Evolutionary conservation across 306 rosid species (phyloP).

Genomic region (Clitoria ternatea): DNA sequence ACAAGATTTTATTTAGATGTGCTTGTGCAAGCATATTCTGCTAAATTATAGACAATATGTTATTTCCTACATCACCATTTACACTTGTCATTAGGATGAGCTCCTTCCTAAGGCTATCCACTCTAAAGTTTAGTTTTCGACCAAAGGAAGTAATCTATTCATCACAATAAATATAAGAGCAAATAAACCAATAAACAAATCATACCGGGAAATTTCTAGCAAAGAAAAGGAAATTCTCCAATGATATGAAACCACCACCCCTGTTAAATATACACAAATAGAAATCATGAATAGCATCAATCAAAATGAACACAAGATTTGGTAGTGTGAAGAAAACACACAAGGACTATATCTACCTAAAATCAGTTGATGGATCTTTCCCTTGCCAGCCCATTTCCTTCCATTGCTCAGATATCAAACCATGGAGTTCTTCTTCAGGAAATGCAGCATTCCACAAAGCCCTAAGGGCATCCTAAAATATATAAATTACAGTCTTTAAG

Average conservation of each 20-base stretch:
- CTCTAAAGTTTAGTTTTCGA: conserved; percentile 8
- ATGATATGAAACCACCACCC: conserved; percentile 98
- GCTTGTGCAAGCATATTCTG: not conserved
- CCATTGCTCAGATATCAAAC: conserved; percentile 98
- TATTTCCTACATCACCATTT: not conserved
- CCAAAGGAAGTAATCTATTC: conserved; percentile 3
- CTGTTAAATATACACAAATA: conserved; percentile 43
- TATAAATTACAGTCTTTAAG: conserved; percentile 11
- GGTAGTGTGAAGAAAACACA: conserved; percentile 16
- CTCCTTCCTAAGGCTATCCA: not conserved
- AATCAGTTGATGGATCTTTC: conserved; percentile 98
- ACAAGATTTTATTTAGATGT: not conserved
- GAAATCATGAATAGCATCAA: conserved; percentile 19
- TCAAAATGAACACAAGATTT: conserved; percentile 1
- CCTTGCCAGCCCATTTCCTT: conserved; percentile 99
- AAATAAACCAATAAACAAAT: conserved; percentile 16
- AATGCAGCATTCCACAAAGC: conserved; percentile 85
- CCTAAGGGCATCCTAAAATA: conserved; percentile 78
- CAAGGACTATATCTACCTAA: conserved; percentile 52
- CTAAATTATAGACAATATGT: not conserved
- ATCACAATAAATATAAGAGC: not conserved
- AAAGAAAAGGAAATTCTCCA: conserved; percentile 92
- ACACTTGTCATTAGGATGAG: not conserved
- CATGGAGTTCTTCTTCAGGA: conserved; percentile 88
- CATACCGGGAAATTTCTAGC: conserved; percentile 88